phyloP scores from a whole-genome alignment of 306 rosid species.

The Castanopsis chinensis region DNA sequence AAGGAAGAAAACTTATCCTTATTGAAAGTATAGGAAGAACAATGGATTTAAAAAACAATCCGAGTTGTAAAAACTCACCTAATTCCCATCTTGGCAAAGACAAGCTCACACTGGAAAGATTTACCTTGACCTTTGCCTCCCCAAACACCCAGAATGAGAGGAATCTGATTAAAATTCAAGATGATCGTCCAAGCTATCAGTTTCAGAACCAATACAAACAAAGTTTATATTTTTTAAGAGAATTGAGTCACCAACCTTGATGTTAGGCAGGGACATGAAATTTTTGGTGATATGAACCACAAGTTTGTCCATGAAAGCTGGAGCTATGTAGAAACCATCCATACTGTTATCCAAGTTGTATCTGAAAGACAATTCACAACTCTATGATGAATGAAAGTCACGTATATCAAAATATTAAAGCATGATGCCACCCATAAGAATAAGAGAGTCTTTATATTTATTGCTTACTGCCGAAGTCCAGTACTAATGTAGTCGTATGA shows the following conservation, averaged over 20 bases:
- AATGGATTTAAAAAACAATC: no score
- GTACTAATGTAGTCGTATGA: conserved; percentile 72
- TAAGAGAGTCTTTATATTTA: background rate
- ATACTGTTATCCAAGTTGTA: conserved; percentile 43
- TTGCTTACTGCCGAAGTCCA: conserved; percentile 61
- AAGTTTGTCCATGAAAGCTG: conserved; percentile 58
- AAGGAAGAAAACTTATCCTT: no score
- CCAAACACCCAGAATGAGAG: conserved; percentile 49
- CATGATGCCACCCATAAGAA: background rate
- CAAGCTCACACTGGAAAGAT: conserved; percentile 57
- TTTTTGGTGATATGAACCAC: conserved; percentile 51
- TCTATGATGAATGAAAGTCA: background rate
- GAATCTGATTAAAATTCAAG: conserved; percentile 22
- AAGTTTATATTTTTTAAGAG: background rate
- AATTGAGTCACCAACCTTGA: conserved; percentile 27
- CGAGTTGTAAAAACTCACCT: conserved; percentile 25
- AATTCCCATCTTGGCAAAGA: conserved; percentile 53
- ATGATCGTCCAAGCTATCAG: background rate
- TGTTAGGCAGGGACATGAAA: conserved; percentile 46
- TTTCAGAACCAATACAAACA: background rate
- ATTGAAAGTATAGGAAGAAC: no score
- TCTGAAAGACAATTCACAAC: conserved; percentile 12
- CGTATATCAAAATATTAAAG: no score
- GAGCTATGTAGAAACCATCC: conserved; percentile 49
- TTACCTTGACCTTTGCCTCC: conserved; percentile 59